These are phyloP conservation scores for Poteriospumella lacustris DNA, from an alignment of 108 stramenopile genomes.

Conservation along the genomic window DNA sequence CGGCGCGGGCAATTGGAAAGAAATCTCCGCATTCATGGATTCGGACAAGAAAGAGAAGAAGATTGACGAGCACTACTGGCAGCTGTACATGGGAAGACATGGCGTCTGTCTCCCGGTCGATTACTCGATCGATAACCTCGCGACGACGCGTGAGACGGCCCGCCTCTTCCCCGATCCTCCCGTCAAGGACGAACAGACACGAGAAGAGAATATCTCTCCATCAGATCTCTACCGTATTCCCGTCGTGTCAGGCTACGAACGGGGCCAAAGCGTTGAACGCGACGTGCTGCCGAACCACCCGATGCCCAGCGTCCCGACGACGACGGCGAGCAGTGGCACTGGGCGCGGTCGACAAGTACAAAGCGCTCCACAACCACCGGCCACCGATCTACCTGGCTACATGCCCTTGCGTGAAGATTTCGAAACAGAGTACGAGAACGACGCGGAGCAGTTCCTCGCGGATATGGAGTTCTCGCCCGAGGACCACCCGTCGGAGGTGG, in stretches of 20 bases:
- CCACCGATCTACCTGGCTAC: slow-evolving; percentile 30
- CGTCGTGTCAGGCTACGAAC: too few relatives aligned
- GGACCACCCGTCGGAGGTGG: slow-evolving; percentile 66
- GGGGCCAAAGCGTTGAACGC: too few relatives aligned
- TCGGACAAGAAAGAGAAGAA: not conserved
- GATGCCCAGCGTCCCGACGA: too few relatives aligned
- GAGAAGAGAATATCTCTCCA: too few relatives aligned
- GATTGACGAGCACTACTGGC: slow-evolving; percentile 17
- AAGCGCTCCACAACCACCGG: too few relatives aligned
- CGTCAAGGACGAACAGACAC: too few relatives aligned
- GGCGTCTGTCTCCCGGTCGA: slow-evolving; percentile 5
- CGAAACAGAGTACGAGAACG: slow-evolving; percentile 91
- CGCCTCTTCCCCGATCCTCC: too few relatives aligned
- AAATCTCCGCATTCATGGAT: not conserved
- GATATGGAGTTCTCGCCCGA: slow-evolving; percentile 80
- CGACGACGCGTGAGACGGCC: too few relatives aligned
- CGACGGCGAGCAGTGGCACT: too few relatives aligned
- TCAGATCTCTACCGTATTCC: too few relatives aligned
- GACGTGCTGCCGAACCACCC: too few relatives aligned
- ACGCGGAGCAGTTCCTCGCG: slow-evolving; percentile 76
- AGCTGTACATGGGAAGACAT: slow-evolving; percentile 5
- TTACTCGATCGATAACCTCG: not conserved
- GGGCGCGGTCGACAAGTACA: too few relatives aligned
- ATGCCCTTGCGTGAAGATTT: slow-evolving; percentile 73
- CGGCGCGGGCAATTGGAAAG: slow-evolving; percentile 17